A percentile compares a stretch with the other conserved stretches of the same genome.
phyloP scores from a whole-genome alignment of 163 green algal genomes.

The Chlamydomonas reinhardtii region DNA sequence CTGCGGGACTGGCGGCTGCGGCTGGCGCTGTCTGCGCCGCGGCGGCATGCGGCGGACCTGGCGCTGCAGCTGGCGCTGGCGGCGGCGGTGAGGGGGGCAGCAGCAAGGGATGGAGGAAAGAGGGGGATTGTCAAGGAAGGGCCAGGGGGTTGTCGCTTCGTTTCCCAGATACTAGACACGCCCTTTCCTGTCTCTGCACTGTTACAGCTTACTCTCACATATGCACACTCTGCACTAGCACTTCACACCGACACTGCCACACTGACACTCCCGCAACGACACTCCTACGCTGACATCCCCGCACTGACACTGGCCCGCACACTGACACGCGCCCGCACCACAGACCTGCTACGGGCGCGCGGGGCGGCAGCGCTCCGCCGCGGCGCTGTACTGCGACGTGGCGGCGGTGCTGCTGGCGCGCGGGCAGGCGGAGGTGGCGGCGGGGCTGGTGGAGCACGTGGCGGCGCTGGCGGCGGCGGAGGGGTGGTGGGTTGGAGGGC shows the following conservation, averaged over 20 bases:
- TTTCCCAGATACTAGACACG: too few species aligned
- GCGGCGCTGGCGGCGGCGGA: slow-evolving; percentile 25
- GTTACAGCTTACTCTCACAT: too few species aligned
- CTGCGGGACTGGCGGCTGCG: slow-evolving; percentile 48
- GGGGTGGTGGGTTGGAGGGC: slow-evolving; percentile 2
- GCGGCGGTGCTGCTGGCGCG: slow-evolving; percentile 48
- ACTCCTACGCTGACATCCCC: too few species aligned
- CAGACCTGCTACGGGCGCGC: slow-evolving; percentile 53
- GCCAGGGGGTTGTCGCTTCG: too few species aligned
- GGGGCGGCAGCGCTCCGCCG: slow-evolving; percentile 50
- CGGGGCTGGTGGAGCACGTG: slow-evolving; percentile 46
- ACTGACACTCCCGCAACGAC: too few species aligned
- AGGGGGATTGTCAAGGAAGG: too few species aligned
- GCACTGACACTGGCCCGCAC: too few species aligned
- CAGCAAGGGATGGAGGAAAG: neutral
- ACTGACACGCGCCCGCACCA: neutral
- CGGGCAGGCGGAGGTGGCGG: slow-evolving; percentile 43
- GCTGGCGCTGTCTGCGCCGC: neutral
- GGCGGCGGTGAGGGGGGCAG: slow-evolving; percentile 12
- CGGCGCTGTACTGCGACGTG: slow-evolving; percentile 62
- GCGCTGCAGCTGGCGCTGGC: slow-evolving; percentile 50
- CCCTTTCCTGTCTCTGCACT: too few species aligned
- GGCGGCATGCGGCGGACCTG: slow-evolving; percentile 18
- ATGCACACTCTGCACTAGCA: too few species aligned
- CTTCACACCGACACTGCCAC: too few species aligned